Evolutionary conservation across 257 asterid genomes (phyloP).

Genomic region (Cruciata laevipes): DNA sequence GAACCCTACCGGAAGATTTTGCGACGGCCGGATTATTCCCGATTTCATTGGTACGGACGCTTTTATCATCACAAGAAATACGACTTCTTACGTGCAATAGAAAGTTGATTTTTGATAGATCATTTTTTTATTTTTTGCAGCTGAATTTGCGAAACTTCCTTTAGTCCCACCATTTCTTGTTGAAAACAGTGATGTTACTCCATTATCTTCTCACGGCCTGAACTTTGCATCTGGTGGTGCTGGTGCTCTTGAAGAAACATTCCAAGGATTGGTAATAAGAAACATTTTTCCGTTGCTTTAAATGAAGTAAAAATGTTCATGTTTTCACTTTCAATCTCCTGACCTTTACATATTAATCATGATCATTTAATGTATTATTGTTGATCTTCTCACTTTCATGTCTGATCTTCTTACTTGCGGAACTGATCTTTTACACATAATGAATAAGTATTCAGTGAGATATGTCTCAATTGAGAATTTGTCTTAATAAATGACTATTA

Average conservation of each 20-base stretch:
- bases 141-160: conserved; percentile 1
- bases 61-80: background rate
- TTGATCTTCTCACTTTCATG: no score
- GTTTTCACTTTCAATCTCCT: no score
- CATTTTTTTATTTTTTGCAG: background rate
- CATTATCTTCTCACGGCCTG: conserved; percentile 25
- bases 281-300: no score
- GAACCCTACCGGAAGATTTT: conserved; percentile 5
- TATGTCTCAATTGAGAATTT: no score
- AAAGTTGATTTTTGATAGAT: no score
- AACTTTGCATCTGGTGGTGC: conserved; percentile 75
- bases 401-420: no score
- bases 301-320: no score
- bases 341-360: no score
- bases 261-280: conserved; percentile 32
- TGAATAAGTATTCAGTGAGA: no score
- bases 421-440: no score
- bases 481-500: no score
- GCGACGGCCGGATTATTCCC: background rate
- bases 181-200: background rate
- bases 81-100: background rate
- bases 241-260: conserved; percentile 58
- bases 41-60: conserved; percentile 6
- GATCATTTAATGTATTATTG: no score
- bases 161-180: background rate